phyloP scores from a whole-genome alignment of 2,329 filamentous ascomycete species.

The Microcera coccophila region DNA sequence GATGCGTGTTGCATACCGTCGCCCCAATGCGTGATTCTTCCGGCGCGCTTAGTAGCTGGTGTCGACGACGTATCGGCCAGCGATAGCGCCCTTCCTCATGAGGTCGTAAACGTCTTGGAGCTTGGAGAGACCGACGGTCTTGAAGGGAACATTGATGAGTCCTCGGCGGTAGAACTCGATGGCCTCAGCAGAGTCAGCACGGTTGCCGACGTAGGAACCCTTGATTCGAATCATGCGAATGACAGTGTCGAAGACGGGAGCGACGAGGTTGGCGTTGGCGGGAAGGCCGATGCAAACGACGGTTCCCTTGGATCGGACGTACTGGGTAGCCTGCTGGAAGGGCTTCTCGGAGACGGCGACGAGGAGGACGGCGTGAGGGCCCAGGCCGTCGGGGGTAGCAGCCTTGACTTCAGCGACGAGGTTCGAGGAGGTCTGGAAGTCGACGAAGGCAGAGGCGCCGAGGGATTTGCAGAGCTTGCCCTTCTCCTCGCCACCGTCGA shows the following conservation, averaged over 20 bases:
- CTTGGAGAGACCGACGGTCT: constrained; percentile 76
- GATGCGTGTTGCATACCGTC: background rate
- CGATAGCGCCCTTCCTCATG: constrained; percentile 67
- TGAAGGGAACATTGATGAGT: constrained; percentile 81
- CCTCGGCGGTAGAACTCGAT: constrained; percentile 85
- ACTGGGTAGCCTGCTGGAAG: constrained; percentile 89
- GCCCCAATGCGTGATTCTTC: constrained; percentile 1
- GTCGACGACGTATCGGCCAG: constrained; percentile 77
- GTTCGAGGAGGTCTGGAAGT: constrained; percentile 74
- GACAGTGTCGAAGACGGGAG: constrained; percentile 86
- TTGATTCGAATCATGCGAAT: constrained; percentile 88
- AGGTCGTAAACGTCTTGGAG: constrained; percentile 76
- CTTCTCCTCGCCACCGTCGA: constrained; percentile 83
- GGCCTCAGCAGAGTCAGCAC: constrained; percentile 81
- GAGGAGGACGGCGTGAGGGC: constrained; percentile 82
- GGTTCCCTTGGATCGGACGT: constrained; percentile 76
- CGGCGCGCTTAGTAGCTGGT: constrained; percentile 54
- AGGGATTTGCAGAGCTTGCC: constrained; percentile 63
- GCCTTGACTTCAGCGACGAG: constrained; percentile 80
- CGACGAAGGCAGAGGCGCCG: constrained; percentile 70
- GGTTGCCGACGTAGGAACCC: constrained; percentile 90
- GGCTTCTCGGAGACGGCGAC: constrained; percentile 86
- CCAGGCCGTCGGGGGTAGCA: constrained; percentile 73
- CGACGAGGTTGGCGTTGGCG: constrained; percentile 71
- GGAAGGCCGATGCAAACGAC: constrained; percentile 90